Evolutionary conservation across 2,329 filamentous ascomycete genomes (phyloP), one percentile per base, ranked within the genome.

Genomic region (Blastomyces percursus): DNA sequence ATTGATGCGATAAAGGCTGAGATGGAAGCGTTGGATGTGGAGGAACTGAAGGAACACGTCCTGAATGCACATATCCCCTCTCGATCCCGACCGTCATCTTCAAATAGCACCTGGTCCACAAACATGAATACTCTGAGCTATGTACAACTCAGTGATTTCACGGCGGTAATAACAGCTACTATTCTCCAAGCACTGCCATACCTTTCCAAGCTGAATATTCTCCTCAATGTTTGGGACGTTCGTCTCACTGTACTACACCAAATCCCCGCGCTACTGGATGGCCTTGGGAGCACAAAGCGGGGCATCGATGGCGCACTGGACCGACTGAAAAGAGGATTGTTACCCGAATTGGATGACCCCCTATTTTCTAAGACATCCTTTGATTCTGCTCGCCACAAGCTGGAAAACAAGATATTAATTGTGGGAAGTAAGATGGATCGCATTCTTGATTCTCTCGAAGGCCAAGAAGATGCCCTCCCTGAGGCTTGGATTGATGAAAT

Each of bases 31-130:
- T 67, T 79, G 46, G 74, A 74, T 46, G 75, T 80, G 64, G 77
- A 97, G 70, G 91, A 95, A 66, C 86, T 99, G 72, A 97, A 99
- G 77, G 85, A 83, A 54, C 89, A 93, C 71, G 89, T 96, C 67
- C 78, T 96, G 66, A 86, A 88, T 74, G 89, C 89, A 69, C 89
- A 96, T 77, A 86, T 88, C 71, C 77, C 86, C 66, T 83, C 82
- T 8, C 79, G 79, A 67, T 86, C 83, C 63, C 79, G 82, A 73
- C 78, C 84, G 73, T 69, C 75, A 72, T 71, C 78, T 71, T 68
- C 77, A 68, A 68, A 77, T 70, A 72, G 76, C 65, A 71, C 77
- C 51, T 72, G 76, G 19, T 81, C 78, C 58, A 75, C 72, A 62
- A 68, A 62, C 63, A 62, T 61, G 62, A 71, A 72, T 51, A 70